Conservation (phyloP, 331 rosid genomes). For the Malus hybrid region DNA sequence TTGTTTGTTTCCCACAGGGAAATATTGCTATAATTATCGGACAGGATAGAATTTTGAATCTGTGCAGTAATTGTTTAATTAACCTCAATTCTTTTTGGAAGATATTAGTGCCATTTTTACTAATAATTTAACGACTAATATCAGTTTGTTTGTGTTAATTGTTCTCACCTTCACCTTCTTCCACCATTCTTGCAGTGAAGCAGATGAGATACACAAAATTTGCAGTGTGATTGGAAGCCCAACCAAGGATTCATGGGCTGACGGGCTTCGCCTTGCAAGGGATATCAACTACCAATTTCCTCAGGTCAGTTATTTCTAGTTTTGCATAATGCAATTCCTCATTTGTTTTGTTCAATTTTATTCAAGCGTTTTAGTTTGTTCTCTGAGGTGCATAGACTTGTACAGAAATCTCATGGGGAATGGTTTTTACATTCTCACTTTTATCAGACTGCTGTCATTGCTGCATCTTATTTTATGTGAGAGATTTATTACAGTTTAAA, state of each 20-base stretch:
- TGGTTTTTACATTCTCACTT: not conserved
- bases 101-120: not conserved
- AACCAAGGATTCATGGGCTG: conserved; percentile 73
- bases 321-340: not conserved
- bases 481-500: not conserved
- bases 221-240: conserved; percentile 92
- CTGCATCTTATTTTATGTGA: not conserved
- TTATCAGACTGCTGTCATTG: not conserved
- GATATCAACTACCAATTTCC: conserved; percentile 88
- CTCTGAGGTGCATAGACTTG: not conserved
- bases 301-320: conserved; percentile 40
- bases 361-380: not conserved
- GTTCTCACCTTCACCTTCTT: not conserved
- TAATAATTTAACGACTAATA: not conserved
- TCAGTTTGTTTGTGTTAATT: not conserved
- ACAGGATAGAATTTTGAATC: not conserved
- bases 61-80: not conserved
- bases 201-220: conserved; percentile 87
- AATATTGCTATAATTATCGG: too few relatives aligned
- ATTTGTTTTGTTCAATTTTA: not conserved
- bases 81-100: not conserved
- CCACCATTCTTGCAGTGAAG: conserved; percentile 52
- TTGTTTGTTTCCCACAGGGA: not conserved
- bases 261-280: conserved; percentile 79
- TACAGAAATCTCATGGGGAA: not conserved